A percentile compares a stretch with the other conserved stretches of the same genome.
Conservation (phyloP, 306 rosid species). For the Astragalus glycyphyllos region DNA sequence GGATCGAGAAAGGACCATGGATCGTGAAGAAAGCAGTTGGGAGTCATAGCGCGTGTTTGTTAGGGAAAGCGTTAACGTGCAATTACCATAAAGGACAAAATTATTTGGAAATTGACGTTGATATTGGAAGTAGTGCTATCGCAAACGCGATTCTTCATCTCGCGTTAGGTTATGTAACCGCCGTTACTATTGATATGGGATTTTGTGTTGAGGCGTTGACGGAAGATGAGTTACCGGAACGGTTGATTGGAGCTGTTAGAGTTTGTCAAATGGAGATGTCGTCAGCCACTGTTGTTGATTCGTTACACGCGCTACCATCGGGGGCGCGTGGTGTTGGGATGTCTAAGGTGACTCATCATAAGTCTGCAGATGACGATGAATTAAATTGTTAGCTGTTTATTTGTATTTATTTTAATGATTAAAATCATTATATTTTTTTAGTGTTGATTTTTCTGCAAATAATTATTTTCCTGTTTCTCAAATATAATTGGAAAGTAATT, state of each 20-base stretch:
- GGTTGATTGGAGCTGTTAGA: conserved; percentile 78
- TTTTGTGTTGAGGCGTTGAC: conserved; percentile 78
- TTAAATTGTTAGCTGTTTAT: neutral
- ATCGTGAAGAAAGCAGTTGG: conserved; percentile 87
- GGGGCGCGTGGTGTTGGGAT: conserved; percentile 53
- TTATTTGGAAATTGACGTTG: conserved; percentile 83
- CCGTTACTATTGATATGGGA: conserved; percentile 83
- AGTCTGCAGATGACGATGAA: conserved; percentile 45
- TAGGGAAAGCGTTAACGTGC: conserved; percentile 85
- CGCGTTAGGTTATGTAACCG: conserved; percentile 76
- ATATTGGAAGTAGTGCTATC: conserved; percentile 79
- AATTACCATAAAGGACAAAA: conserved; percentile 71
- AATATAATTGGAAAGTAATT: conserved; percentile 2
- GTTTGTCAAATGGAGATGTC: conserved; percentile 86
- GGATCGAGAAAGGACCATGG: conserved; percentile 95
- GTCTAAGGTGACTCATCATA: conserved; percentile 65
- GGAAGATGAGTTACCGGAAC: conserved; percentile 91
- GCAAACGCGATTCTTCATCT: conserved; percentile 85
- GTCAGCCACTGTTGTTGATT: conserved; percentile 61
- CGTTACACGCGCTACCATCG: conserved; percentile 22
- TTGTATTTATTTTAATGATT: neutral
- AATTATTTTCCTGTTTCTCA: neutral
- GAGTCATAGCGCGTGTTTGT: conserved; percentile 74
- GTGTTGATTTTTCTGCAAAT: neutral
- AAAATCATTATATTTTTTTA: neutral